These are phyloP conservation scores for Malus hybrid DNA, from an alignment of 331 rosid genomes.

Conservation along the genomic window DNA sequence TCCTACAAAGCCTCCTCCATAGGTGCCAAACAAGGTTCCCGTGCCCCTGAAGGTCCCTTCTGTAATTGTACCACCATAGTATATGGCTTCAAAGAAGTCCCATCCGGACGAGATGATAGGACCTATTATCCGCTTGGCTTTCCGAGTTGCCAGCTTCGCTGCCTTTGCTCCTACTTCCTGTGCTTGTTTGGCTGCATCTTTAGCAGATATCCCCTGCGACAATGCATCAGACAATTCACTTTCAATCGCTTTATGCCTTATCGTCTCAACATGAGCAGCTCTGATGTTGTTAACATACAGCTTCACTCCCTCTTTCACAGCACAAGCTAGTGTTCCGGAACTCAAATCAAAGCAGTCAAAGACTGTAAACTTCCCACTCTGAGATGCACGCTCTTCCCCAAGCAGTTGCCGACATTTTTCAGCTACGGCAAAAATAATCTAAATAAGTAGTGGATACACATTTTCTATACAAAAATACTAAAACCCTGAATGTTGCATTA, in stretches of 20 bases:
- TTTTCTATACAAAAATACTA: background rate
- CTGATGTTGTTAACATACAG: constrained; percentile 62
- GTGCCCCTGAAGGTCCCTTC: constrained; percentile 75
- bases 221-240: constrained; percentile 45
- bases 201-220: constrained; percentile 39
- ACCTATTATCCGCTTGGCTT: constrained; percentile 60
- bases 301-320: constrained; percentile 75
- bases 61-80: constrained; percentile 61
- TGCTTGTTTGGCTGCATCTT: constrained; percentile 52
- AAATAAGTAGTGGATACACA: background rate
- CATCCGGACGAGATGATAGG: constrained; percentile 84
- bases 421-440: constrained; percentile 29
- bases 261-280: constrained; percentile 59
- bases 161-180: constrained; percentile 66
- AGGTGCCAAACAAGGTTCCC: constrained; percentile 68
- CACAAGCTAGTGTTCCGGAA: constrained; percentile 65
- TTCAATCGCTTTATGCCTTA: constrained; percentile 37
- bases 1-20: constrained; percentile 57
- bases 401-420: constrained; percentile 82
- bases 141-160: constrained; percentile 53
- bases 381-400: constrained; percentile 66
- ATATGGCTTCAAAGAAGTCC: constrained; percentile 82
- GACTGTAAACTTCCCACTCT: constrained; percentile 68
- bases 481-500: background rate
- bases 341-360: constrained; percentile 72